phyloP scores from a whole-genome alignment of 352 stramenopile species.

The Pythium diclinum region DNA sequence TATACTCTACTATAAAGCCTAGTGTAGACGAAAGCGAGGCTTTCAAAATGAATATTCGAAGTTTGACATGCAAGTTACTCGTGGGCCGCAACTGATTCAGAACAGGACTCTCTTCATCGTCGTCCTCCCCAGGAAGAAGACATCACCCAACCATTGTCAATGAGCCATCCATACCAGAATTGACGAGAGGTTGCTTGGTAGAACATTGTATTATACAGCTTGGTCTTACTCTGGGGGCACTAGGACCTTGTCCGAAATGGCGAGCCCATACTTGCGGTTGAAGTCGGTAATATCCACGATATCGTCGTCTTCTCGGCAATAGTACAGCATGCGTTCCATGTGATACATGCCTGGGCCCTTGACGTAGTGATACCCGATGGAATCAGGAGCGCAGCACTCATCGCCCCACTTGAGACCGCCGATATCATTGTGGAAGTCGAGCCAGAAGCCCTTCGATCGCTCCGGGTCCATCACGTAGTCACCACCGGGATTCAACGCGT shows the following conservation, averaged over 20 bases:
- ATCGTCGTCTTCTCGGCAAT: conserved; percentile 48
- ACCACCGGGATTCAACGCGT: background rate
- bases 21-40: no score
- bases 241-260: background rate
- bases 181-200: no score
- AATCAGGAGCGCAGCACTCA: conserved; percentile 55
- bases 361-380: conserved; percentile 74
- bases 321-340: conserved; percentile 61
- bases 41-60: no score
- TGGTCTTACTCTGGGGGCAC: background rate
- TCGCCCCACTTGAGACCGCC: conserved; percentile 52
- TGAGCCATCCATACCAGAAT: no score
- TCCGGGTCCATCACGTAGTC: background rate
- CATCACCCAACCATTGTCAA: no score
- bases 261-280: background rate
- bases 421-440: conserved; percentile 63
- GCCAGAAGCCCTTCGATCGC: conserved; percentile 47
- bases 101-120: no score
- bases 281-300: conserved; percentile 18
- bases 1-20: no score
- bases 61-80: no score
- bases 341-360: conserved; percentile 68
- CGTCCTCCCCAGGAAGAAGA: no score
- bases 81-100: no score
- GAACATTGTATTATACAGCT: no score